A percentile compares a stretch with the other conserved stretches of the same genome.
These are phyloP conservation scores for Pseudocercospora cruenta DNA, from an alignment of 2,329 filamentous ascomycete genomes.

Conservation along the genomic window DNA sequence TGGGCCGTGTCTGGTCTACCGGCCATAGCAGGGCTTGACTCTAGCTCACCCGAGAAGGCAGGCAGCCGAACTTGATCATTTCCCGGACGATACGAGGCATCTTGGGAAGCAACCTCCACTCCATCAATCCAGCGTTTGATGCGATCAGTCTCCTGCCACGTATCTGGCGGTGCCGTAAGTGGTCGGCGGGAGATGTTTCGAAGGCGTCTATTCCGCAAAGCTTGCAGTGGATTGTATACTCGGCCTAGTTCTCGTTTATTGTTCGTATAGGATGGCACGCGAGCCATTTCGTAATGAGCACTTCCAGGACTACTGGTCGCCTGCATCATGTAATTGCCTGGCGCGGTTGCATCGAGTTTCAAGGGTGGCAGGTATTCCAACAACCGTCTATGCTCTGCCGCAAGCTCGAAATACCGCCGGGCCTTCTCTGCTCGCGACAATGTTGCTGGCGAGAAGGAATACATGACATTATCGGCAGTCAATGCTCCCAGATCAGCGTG, in stretches of 20 bases:
- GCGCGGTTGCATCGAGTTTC: slow-evolving; percentile 50
- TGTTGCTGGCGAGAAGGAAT: slow-evolving; percentile 77
- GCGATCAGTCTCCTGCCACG: slow-evolving; percentile 73
- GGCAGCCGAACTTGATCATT: slow-evolving; percentile 38
- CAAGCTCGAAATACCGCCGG: slow-evolving; percentile 81
- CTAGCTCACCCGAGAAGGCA: slow-evolving; percentile 32
- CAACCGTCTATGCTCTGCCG: slow-evolving; percentile 79
- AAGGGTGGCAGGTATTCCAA: slow-evolving; percentile 79
- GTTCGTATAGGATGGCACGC: slow-evolving; percentile 43
- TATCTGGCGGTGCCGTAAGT: slow-evolving; percentile 74
- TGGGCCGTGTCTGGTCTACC: slow-evolving; percentile 18
- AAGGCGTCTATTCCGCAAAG: slow-evolving; percentile 86
- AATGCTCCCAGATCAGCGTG: slow-evolving; percentile 9
- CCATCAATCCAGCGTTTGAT: slow-evolving; percentile 79
- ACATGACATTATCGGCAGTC: slow-evolving; percentile 51
- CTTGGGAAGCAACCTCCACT: slow-evolving; percentile 56
- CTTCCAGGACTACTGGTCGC: slow-evolving; percentile 48
- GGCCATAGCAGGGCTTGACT: slow-evolving; percentile 21
- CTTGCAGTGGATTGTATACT: slow-evolving; percentile 87
- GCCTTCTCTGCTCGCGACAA: slow-evolving; percentile 81
- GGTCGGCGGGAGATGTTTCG: slow-evolving; percentile 75
- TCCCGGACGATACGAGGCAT: slow-evolving; percentile 43
- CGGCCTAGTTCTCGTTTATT: slow-evolving; percentile 60
- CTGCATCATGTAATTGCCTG: slow-evolving; percentile 46
- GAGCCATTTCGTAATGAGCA: slow-evolving; percentile 43